Base-by-base conservation (phyloP, 1,284 basidiomycete species). In the Trametes hirsuta region DNA sequence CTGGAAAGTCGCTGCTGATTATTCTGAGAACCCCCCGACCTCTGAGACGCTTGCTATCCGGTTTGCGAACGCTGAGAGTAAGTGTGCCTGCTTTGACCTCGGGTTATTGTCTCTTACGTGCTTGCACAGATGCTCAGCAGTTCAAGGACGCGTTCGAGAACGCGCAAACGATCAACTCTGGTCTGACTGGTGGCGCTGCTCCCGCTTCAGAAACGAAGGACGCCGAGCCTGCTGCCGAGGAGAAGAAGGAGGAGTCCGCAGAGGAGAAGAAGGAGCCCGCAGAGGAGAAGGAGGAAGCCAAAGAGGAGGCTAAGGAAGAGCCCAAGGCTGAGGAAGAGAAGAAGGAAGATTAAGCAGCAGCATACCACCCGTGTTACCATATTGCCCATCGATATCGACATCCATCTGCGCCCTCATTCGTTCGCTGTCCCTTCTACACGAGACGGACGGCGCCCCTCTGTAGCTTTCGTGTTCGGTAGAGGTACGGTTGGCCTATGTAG, bases 21-120 rank as follows among this genome's bases (percentile, higher is more conserved):
- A 94, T 73, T 88, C 97, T 53, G 96, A 98, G 74, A 84, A 85
- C 60, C 94, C 93, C 58, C 86, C 96, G 21, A 91, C 90, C 45
- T 78, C 95, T 22, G 97, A 98, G 80, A 98, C 97, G 21, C 87
- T 99, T 57, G 97, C 97, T 49, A 98, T 99, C 74, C 92, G 97
- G 63, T 99, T 99, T 73, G 97, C 94, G 65, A 99, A 98, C 80
- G 83, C 93, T 62, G 97, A 99, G 34, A 96, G 95, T 97, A 70
- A 77, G 94, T 82, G 12, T 45, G 6, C 2, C 6, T 40, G n/a
- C 52, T 41, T 58, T 49, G 15, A 57, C 24, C 55, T 67, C 12
- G 51, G 52, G 36, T 47, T 62, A 49, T 52, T 53, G 58, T 59
- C 42, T 11, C 40, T 61, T 45, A 58, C 47, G 24, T 37, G n/a